Conservation (phyloP, 2,329 filamentous ascomycete species). For the Fusarium proliferatum region DNA sequence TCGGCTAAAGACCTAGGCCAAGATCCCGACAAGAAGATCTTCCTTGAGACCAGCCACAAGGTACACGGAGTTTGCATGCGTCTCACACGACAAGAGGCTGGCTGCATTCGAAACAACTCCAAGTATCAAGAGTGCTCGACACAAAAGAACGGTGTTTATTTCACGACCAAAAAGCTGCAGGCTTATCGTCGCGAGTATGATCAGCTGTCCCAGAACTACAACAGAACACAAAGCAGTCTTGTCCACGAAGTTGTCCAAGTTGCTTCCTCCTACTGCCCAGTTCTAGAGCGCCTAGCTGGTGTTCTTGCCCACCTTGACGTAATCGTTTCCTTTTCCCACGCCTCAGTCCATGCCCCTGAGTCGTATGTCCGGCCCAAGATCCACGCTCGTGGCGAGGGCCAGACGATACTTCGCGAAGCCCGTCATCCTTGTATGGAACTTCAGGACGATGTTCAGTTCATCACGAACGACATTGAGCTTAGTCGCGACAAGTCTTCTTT, state of each 20-base stretch:
- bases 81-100: conserved; percentile 88
- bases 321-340: conserved; percentile 92
- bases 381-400: conserved; percentile 86
- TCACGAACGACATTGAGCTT: conserved; percentile 94
- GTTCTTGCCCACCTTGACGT: conserved; percentile 95
- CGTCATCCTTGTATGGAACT: conserved; percentile 98
- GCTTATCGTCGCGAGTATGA: conserved; percentile 89
- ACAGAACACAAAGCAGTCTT: conserved; percentile 89
- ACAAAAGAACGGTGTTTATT: conserved; percentile 99
- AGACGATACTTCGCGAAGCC: conserved; percentile 90
- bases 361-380: conserved; percentile 93
- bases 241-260: conserved; percentile 94
- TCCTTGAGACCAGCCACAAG: conserved; percentile 89
- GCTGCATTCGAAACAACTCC: conserved; percentile 91
- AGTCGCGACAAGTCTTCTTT: conserved; percentile 85
- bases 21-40: conserved; percentile 98
- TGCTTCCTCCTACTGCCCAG: conserved; percentile 92
- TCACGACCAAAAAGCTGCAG: conserved; percentile 87
- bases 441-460: conserved; percentile 98
- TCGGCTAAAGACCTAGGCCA: conserved; percentile 86
- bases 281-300: conserved; percentile 87
- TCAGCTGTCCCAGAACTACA: conserved; percentile 93
- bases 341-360: conserved; percentile 90
- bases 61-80: conserved; percentile 98
- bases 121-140: conserved; percentile 95